Evolutionary conservation across 129 eudicot genomes (phyloP).

Genomic region (Flaveria robusta): DNA sequence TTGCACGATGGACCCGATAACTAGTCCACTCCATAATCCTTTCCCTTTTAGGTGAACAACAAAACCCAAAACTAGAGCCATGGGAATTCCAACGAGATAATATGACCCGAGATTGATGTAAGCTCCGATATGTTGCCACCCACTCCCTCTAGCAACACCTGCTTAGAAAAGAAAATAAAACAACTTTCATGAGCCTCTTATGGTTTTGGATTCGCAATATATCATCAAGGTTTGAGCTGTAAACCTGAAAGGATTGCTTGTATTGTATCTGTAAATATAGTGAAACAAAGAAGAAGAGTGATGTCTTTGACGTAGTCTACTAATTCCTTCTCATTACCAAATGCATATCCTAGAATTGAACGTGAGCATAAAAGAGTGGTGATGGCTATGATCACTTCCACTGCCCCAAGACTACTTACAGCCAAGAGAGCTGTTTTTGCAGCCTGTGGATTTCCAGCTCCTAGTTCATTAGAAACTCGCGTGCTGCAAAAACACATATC

Average conservation of each 20-base stretch:
- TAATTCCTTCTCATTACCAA: conserved; percentile 35
- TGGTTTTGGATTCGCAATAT: neutral
- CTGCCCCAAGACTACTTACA: conserved; percentile 24
- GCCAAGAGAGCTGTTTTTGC: conserved; percentile 32
- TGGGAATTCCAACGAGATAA: conserved; percentile 55
- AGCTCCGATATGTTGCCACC: conserved; percentile 73
- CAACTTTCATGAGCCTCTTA: neutral
- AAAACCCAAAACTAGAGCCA: conserved; percentile 56
- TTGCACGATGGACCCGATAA: conserved; percentile 51
- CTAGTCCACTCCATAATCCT: conserved; percentile 59
- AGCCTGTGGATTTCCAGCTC: conserved; percentile 43
- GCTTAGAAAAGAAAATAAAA: neutral
- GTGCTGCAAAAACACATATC: conserved; percentile 28
- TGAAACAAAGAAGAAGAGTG: conserved; percentile 37
- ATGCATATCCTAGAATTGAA: conserved; percentile 38
- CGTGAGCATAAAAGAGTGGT: conserved; percentile 30
- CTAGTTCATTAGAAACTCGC: conserved; percentile 38
- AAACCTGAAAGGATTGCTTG: conserved; percentile 43
- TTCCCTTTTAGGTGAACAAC: conserved; percentile 39
- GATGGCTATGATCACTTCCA: conserved; percentile 34
- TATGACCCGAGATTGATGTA: conserved; percentile 62
- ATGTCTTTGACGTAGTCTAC: conserved; percentile 39
- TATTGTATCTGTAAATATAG: conserved; percentile 37
- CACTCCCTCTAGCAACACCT: conserved; percentile 71
- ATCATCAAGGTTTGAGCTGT: neutral